phyloP scores from a whole-genome alignment of 176 grass and related monocot species.

The Aegilops umbellulata region DNA sequence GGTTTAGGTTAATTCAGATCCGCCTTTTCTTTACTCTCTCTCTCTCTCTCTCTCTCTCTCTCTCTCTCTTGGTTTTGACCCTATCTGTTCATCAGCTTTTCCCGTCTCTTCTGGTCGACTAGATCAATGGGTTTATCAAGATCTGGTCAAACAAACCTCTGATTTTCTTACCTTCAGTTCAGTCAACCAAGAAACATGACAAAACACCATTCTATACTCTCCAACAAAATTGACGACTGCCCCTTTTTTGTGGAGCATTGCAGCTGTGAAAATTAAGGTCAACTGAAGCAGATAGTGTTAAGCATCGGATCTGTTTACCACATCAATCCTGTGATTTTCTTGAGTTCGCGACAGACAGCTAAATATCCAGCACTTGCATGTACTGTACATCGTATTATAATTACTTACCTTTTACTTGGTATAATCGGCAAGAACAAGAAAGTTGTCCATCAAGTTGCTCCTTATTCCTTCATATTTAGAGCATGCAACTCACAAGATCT shows the following conservation, averaged over 20 bases:
- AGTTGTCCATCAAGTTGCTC: not conserved
- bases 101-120: not conserved
- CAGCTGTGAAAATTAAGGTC: not conserved
- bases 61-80: not conserved
- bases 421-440: constrained; percentile 8
- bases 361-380: not conserved
- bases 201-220: not conserved
- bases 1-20: not conserved
- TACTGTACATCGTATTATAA: not conserved
- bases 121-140: not conserved
- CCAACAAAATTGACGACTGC: not conserved
- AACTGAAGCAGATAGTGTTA: not conserved
- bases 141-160: constrained; percentile 14
- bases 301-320: not conserved
- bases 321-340: not conserved
- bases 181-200: not conserved
- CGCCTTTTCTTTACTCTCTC: too few relatives aligned
- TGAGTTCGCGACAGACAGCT: not conserved
- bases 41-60: not conserved
- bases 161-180: not conserved
- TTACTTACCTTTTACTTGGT: constrained; percentile 2
- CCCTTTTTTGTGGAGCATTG: not conserved
- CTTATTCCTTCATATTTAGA: too few relatives aligned
- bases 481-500: not conserved
- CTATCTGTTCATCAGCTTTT: not conserved